A percentile compares a stretch with the other conserved stretches of the same genome.
phyloP scores from a whole-genome alignment of 805 yeast species.

The Yueomyces sinensis region DNA sequence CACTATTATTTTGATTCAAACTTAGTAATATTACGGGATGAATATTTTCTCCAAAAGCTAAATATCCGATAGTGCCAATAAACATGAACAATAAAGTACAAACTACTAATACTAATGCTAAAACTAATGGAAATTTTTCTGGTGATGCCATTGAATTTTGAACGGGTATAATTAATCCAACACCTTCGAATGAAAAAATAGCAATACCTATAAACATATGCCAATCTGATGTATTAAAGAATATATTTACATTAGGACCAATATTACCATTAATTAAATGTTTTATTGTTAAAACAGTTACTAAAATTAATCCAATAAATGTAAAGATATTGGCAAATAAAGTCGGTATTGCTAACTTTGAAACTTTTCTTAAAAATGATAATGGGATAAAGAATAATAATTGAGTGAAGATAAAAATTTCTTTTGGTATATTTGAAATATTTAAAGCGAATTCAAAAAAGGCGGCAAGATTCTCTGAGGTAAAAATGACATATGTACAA shows the following conservation, averaged over 20 bases:
- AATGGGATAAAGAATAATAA: slow-evolving; percentile 50
- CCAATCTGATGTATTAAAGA: slow-evolving; percentile 45
- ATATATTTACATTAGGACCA: slow-evolving; percentile 35
- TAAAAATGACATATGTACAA: slow-evolving; percentile 69
- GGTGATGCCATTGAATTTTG: slow-evolving; percentile 74
- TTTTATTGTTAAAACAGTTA: slow-evolving; percentile 39
- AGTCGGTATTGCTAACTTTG: slow-evolving; percentile 61
- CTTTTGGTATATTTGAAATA: slow-evolving; percentile 22
- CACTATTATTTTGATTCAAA: slow-evolving; percentile 52
- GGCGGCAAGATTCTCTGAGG: slow-evolving; percentile 58
- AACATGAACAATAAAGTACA: slow-evolving; percentile 50
- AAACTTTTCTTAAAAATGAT: slow-evolving; percentile 61
- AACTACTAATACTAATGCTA: slow-evolving; percentile 45
- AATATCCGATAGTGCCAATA: slow-evolving; percentile 56
- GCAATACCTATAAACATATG: slow-evolving; percentile 73
- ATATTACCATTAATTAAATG: slow-evolving; percentile 28
- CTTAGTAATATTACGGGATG: slow-evolving; percentile 60
- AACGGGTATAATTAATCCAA: slow-evolving; percentile 69
- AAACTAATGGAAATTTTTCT: slow-evolving; percentile 53
- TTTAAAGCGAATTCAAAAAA: slow-evolving; percentile 41
- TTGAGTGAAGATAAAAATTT: slow-evolving; percentile 40
- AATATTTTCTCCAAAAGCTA: slow-evolving; percentile 51
- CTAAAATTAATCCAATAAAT: slow-evolving; percentile 50
- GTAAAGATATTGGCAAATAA: slow-evolving; percentile 60
- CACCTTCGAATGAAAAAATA: slow-evolving; percentile 81